Percentiles rank a stretch among this genome's conserved stretches.
These are phyloP conservation scores for Coemansia sp. DNA, from an alignment of 192 early-diverging fungal genomes.

Conservation along the genomic window DNA sequence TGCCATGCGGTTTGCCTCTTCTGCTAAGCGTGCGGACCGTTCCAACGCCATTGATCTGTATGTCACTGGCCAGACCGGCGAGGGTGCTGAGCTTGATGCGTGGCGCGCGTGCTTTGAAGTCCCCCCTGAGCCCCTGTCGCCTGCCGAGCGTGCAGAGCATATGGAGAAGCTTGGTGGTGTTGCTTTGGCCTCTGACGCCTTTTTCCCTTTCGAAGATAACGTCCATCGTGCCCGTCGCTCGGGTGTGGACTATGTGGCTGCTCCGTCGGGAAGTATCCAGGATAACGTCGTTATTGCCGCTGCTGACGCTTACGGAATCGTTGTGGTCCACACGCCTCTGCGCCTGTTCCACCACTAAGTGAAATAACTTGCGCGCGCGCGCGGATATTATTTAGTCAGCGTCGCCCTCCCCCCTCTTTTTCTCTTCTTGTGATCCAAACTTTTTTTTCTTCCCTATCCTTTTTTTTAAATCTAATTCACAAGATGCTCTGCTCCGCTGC, in stretches of 20 bases:
- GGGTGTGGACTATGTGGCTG: slow-evolving; percentile 87
- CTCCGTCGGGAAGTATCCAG: slow-evolving; percentile 87
- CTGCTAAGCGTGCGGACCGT: slow-evolving; percentile 89
- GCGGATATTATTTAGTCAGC: neutral
- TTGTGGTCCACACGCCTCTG: slow-evolving; percentile 79
- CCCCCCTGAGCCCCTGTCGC: slow-evolving; percentile 77
- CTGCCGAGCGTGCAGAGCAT: slow-evolving; percentile 74
- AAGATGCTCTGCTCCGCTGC: slow-evolving; percentile 44
- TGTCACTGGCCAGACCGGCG: slow-evolving; percentile 84
- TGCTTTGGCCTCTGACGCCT: slow-evolving; percentile 92
- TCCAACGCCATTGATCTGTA: slow-evolving; percentile 97
- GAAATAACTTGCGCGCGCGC: neutral
- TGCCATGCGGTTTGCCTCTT: slow-evolving; percentile 80
- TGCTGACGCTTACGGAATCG: slow-evolving; percentile 81
- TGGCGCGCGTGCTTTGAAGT: slow-evolving; percentile 81
- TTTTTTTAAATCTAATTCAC: neutral
- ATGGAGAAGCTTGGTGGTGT: slow-evolving; percentile 68
- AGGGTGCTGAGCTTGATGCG: slow-evolving; percentile 59
- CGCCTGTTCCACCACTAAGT: slow-evolving; percentile 95
- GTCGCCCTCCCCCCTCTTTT: neutral
- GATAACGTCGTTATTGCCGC: slow-evolving; percentile 79
- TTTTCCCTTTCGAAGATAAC: slow-evolving; percentile 99
- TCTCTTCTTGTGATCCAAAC: neutral
- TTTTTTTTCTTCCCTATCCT: neutral
- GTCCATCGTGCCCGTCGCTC: slow-evolving; percentile 78